Evolutionary conservation across 1,284 basidiomycete species (phyloP), one percentile per base, ranked within the genome.

Genomic region (Ganoderma sinense): DNA sequence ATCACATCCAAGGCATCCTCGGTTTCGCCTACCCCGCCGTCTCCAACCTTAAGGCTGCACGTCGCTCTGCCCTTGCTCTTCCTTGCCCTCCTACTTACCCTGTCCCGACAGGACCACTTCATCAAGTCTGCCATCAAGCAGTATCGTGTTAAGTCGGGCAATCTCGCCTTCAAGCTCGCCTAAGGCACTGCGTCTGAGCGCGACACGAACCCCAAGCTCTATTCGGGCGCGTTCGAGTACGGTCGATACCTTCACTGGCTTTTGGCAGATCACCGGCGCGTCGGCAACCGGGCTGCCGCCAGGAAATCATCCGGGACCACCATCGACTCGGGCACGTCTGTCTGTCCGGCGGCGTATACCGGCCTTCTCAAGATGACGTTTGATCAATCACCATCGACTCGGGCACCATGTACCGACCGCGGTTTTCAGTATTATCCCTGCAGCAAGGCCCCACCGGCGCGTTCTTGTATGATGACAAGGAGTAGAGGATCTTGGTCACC

Each of bases 281-380:
- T 73, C 58, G 67, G 71, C 48, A 77, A 74, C n/a, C n/a, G n/a
- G 66, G 67, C 78, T 18, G 75, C 69, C 48, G 73, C 71, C 11
- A 69, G n/a, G n/a, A n/a, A n/a, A n/a, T n/a, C n/a, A n/a, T n/a
- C 71, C n/a, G 68, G 66, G 64, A 83, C 82, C 7, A 78, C 84
- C 70, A 81, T 86, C 69, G 85, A 86, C 75, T 82, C 81, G 8
- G 84, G 85, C 68, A 85, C 86, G 18, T 85, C 88, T 48, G 75
- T 88, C 71, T 89, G 77, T 82, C 87, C 39, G 88, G 87, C 43
- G n/a, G n/a, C n/a, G n/a, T n/a, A n/a, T n/a, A n/a, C n/a, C n/a
- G n/a, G n/a, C 85, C 87, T 26, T 80, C 83, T 89, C 16, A 80
- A 78, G 64, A 71, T 75, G 40, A 82, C 20, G 65, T 76, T 5